phyloP scores from a whole-genome alignment of 306 rosid species.

The Bauhinia variegata region DNA sequence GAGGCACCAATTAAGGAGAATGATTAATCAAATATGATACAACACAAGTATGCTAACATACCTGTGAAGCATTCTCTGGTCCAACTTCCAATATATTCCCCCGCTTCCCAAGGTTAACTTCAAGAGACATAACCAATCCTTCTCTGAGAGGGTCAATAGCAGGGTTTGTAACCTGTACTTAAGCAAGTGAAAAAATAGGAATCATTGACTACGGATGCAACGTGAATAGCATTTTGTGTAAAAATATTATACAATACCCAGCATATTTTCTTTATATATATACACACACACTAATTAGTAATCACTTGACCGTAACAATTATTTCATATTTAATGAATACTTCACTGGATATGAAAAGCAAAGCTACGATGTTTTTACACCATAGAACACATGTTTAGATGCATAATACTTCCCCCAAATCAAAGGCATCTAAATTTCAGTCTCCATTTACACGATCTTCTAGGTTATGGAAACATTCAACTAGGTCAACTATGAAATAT shows the following conservation, averaged over 20 bases:
- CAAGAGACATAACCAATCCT: conserved; percentile 99
- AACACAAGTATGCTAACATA: conserved; percentile 37
- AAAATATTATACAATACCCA: too few species aligned
- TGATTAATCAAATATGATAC: conserved; percentile 19
- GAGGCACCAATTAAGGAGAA: conserved; percentile 11
- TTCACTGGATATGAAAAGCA: neutral
- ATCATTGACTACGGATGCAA: too few species aligned
- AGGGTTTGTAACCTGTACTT: conserved; percentile 90
- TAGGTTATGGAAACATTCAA: neutral
- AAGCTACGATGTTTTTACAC: neutral
- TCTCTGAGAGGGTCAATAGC: conserved; percentile 99
- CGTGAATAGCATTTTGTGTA: too few species aligned
- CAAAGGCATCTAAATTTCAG: neutral
- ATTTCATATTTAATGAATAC: neutral
- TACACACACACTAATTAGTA: too few species aligned
- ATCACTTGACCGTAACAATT: conserved; percentile 4
- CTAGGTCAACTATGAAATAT: neutral
- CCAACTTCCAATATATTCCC: conserved; percentile 89
- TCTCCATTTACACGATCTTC: neutral
- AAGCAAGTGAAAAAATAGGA: conserved; percentile 14
- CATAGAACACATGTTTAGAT: neutral
- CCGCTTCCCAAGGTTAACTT: conserved; percentile 91
- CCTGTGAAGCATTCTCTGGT: conserved; percentile 97
- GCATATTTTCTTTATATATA: too few species aligned
- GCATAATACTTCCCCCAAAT: neutral